Percentiles rank a stretch among this genome's conserved stretches.
Conservation (phyloP, 495 filamentous ascomycete genomes). For the Aspergillus diversus region DNA sequence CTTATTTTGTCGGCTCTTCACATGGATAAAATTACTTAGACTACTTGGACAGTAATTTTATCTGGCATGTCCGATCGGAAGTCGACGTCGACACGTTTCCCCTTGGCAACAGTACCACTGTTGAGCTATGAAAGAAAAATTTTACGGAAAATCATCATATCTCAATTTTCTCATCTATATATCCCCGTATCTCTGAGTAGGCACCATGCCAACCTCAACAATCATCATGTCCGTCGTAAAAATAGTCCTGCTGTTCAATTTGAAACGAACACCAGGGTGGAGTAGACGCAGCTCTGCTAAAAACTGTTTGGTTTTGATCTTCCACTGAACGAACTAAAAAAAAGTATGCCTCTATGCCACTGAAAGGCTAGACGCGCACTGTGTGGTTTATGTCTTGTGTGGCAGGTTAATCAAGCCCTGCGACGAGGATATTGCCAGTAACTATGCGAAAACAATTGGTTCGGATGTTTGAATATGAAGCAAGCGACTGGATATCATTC, state of each 20-base stretch:
- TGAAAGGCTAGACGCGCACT: constrained; percentile 47
- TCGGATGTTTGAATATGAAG: neutral
- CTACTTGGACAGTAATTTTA: too few relatives aligned
- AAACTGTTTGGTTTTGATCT: constrained; percentile 59
- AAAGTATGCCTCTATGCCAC: constrained; percentile 47
- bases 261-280: constrained; percentile 52
- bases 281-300: constrained; percentile 61
- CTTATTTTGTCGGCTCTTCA: too few relatives aligned
- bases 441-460: neutral
- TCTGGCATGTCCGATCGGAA: too few relatives aligned
- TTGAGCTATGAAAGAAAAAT: too few relatives aligned
- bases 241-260: constrained; percentile 55
- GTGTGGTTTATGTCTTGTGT: constrained; percentile 37
- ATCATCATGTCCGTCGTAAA: constrained; percentile 52
- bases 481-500: constrained; percentile 4
- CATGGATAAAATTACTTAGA: too few relatives aligned
- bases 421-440: neutral
- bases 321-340: constrained; percentile 58
- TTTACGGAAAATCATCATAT: too few relatives aligned
- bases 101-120: too few relatives aligned
- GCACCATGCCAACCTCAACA: neutral
- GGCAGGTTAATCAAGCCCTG: neutral
- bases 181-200: too few relatives aligned
- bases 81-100: too few relatives aligned
- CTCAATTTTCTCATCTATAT: too few relatives aligned